A percentile compares a stretch with the other conserved stretches of the same genome.
Conservation (phyloP, 108 stramenopile genomes). For the Schizochytrium sp. region DNA sequence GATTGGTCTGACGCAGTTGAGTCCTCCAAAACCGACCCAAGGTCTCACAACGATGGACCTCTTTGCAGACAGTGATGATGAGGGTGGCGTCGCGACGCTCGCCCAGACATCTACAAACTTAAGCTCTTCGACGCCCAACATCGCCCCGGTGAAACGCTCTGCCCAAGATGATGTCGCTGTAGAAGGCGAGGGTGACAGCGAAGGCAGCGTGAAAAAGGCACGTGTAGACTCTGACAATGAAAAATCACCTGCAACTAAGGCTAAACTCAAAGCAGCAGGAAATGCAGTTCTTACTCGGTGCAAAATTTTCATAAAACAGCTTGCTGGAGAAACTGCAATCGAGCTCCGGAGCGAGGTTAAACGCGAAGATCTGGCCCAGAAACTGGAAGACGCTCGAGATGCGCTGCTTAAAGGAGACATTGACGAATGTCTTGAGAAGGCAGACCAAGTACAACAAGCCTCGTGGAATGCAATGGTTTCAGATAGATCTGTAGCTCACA, state of each 20-base stretch:
- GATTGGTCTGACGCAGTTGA: too few species aligned
- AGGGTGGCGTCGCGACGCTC: background rate
- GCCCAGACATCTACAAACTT: background rate
- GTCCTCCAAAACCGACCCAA: too few species aligned
- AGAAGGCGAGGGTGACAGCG: too few species aligned
- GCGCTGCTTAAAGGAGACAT: background rate
- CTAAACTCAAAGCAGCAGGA: background rate
- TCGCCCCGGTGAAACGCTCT: too few species aligned
- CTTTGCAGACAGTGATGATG: constrained; percentile 17
- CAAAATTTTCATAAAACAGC: background rate
- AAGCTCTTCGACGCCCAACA: background rate
- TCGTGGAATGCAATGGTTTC: constrained; percentile 8
- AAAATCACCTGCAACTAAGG: background rate
- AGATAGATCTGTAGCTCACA: background rate
- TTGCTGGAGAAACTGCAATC: background rate
- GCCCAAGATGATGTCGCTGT: too few species aligned
- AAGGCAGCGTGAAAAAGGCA: too few species aligned
- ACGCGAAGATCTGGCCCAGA: background rate
- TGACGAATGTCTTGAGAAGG: background rate
- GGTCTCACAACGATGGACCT: background rate
- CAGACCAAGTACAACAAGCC: background rate
- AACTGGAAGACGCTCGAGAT: background rate
- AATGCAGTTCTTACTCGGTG: background rate
- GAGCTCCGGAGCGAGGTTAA: background rate
- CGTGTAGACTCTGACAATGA: too few species aligned